Percentiles rank a stretch among this genome's conserved stretches.
Conservation (phyloP, 73 alveolate genomes). For the Paramecium bursaria region DNA sequence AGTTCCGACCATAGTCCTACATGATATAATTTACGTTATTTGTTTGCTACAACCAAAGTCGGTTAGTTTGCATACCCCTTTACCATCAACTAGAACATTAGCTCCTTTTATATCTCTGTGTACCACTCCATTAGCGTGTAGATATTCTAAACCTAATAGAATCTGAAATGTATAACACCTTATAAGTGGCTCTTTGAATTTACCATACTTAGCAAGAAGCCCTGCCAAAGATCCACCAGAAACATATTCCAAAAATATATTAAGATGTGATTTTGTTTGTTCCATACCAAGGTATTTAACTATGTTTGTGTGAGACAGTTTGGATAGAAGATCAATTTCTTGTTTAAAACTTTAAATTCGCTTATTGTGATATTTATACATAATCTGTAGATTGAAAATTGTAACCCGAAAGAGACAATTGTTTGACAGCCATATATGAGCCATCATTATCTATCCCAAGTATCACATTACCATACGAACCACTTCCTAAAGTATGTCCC, state of each 20-base stretch:
- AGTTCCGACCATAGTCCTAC: conserved; percentile 89
- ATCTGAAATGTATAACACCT: conserved; percentile 78
- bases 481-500: no score
- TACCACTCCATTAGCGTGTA: conserved; percentile 86
- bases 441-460: no score
- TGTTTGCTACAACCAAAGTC: conserved; percentile 84
- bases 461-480: no score
- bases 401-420: no score
- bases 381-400: no score
- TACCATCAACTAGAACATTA: conserved; percentile 82
- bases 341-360: conserved; percentile 77
- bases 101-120: conserved; percentile 97
- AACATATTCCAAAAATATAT: conserved; percentile 82
- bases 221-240: conserved; percentile 85
- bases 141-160: conserved; percentile 86
- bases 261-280: conserved; percentile 74
- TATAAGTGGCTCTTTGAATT: conserved; percentile 77
- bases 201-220: conserved; percentile 77
- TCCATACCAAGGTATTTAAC: conserved; percentile 85
- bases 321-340: conserved; percentile 79
- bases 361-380: no score
- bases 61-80: conserved; percentile 78
- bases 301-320: conserved; percentile 80
- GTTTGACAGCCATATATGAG: no score
- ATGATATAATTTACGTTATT: conserved; percentile 55